Conservation (phyloP, 129 eudicot genomes). For the Calendula officinalis region DNA sequence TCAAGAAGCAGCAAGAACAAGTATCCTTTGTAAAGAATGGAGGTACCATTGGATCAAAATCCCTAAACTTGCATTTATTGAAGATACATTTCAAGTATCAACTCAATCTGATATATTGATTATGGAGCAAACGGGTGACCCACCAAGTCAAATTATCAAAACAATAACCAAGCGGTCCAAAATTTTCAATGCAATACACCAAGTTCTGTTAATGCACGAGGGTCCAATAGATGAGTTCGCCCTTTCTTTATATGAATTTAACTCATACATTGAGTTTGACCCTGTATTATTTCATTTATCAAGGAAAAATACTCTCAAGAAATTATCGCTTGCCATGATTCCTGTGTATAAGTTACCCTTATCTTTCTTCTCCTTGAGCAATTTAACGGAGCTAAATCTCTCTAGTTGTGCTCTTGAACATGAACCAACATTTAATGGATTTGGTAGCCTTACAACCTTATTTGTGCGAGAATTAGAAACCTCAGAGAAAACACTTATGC, state of each 20-base stretch:
- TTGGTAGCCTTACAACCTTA: constrained; percentile 21
- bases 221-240: constrained; percentile 5
- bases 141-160: background rate
- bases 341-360: background rate
- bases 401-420: background rate
- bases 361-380: too few relatives aligned
- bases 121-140: background rate
- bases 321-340: background rate
- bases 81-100: background rate
- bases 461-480: background rate
- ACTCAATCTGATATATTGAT: background rate
- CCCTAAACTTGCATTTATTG: background rate
- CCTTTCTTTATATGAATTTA: background rate
- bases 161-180: background rate
- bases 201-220: constrained; percentile 3
- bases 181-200: background rate
- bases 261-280: background rate
- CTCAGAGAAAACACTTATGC: constrained; percentile 9
- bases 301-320: constrained; percentile 6
- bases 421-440: constrained; percentile 14
- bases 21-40: background rate
- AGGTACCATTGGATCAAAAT: constrained; percentile 2
- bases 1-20: constrained; percentile 4
- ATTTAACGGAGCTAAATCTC: background rate
- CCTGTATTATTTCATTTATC: background rate